These are phyloP conservation scores for Neofusicoccum cordaticola DNA, from an alignment of 2,329 filamentous ascomycete species.

Conservation along the genomic window DNA sequence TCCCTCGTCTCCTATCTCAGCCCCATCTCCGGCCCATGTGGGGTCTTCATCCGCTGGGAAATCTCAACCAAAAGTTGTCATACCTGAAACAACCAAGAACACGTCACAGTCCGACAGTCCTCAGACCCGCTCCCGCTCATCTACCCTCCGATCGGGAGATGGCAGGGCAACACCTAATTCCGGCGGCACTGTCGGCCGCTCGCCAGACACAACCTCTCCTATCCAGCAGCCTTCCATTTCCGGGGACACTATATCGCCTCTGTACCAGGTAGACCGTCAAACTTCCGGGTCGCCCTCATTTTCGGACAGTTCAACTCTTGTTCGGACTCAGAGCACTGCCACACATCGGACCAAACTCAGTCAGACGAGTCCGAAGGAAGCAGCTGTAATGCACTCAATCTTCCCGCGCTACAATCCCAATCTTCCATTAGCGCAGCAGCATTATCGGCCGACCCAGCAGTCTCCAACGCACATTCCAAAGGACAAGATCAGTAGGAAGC, in stretches of 20 bases:
- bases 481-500: conserved; percentile 63
- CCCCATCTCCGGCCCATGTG: conserved; percentile 11
- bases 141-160: conserved; percentile 1
- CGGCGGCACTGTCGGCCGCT: neutral
- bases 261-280: neutral
- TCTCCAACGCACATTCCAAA: conserved; percentile 63
- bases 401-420: conserved; percentile 72
- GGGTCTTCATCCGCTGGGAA: conserved; percentile 18
- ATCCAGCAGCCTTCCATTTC: neutral
- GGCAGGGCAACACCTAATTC: neutral
- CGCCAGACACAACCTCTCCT: neutral
- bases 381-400: conserved; percentile 62
- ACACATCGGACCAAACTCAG: neutral
- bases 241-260: neutral
- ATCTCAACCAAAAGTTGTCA: conserved; percentile 23
- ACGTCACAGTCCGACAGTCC: neutral
- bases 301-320: conserved; percentile 32
- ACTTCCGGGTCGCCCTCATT: conserved; percentile 1
- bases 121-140: neutral
- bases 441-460: conserved; percentile 66
- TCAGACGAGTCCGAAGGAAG: conserved; percentile 8
- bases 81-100: conserved; percentile 22
- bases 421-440: conserved; percentile 63
- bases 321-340: conserved; percentile 36
- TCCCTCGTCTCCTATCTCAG: neutral